Evolutionary conservation across 2,329 filamentous ascomycete genomes (phyloP), one percentile per base, ranked within the genome.

Genomic region (Hirsutella thompsonii): DNA sequence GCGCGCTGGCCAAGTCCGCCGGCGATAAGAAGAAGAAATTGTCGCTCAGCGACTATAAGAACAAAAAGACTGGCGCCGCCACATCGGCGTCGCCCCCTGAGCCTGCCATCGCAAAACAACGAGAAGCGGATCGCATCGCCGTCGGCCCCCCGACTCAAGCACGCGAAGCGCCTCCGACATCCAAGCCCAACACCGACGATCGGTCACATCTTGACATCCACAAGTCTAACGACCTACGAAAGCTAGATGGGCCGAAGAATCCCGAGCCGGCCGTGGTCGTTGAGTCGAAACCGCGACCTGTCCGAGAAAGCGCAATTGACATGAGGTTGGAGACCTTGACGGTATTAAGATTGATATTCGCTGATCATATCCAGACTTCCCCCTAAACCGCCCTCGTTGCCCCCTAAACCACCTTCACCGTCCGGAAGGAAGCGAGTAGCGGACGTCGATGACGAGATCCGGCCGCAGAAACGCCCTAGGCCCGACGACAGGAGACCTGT

Each of bases 41-140:
- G 47, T 74, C 72, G 13, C 56, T 78, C 45, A 73, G 69, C 55
- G 74, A 77, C 53, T 78, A 76, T 49, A 72, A 72, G 57, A 76
- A 72, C 46, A 70, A 71, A 54, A 70, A 69, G 53, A 56, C 58
- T 14, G 45, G 37, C 41, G 49, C 52, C 44, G 47, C 47, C 40
- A 39, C 54, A 40, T 60, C 63, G 9, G 54, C 58, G 8, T 63
- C 63, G 13, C 60, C 64, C 1, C 54, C 60, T 13, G 59, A 62
- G 36, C 54, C 57, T 5, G 45, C 54, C 41, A 51, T 55, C 37
- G 48, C 52, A 21, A 60, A 52, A 41, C 57, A 51, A 47, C 54
- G 51, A 32, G 60, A 62, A 19, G 41, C 39, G 26, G 55, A 59
- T 36, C 57, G 58, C 49, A 47, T 49, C 38, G 43, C 48, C 43